phyloP scores from a whole-genome alignment of 2,329 filamentous ascomycete species.

The Colletotrichum falcatum region DNA sequence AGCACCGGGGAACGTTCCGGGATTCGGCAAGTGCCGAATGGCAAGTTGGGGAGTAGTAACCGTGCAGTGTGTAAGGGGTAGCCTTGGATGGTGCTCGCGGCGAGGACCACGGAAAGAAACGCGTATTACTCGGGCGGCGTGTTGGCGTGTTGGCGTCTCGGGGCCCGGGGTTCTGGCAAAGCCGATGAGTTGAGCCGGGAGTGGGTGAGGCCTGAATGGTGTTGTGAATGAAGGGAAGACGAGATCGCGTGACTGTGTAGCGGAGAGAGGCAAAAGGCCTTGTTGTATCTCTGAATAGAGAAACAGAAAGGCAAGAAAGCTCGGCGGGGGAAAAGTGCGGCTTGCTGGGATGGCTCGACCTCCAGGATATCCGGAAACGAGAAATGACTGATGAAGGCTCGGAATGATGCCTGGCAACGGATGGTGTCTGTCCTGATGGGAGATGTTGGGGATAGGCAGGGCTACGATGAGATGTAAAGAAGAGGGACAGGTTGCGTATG shows the following conservation, averaged over 20 bases:
- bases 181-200: no score
- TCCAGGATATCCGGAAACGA: neutral
- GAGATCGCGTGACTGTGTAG: no score
- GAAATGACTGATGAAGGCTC: no score
- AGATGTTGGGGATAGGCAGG: neutral
- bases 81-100: neutral
- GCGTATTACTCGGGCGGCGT: no score
- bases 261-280: no score
- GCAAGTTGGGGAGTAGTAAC: no score
- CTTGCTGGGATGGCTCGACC: no score
- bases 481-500: neutral
- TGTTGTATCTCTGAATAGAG: neutral
- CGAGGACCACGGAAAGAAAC: neutral
- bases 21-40: neutral
- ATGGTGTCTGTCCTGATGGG: neutral
- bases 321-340: neutral
- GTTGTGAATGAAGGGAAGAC: neutral
- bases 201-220: neutral
- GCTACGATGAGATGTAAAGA: neutral
- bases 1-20: accelerated
- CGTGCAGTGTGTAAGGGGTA: neutral
- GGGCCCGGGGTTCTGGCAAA: neutral
- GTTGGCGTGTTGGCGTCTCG: neutral
- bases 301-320: neutral
- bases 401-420: neutral